phyloP scores from a whole-genome alignment of 2,329 filamentous ascomycete species.

The Lomentospora prolificans region DNA sequence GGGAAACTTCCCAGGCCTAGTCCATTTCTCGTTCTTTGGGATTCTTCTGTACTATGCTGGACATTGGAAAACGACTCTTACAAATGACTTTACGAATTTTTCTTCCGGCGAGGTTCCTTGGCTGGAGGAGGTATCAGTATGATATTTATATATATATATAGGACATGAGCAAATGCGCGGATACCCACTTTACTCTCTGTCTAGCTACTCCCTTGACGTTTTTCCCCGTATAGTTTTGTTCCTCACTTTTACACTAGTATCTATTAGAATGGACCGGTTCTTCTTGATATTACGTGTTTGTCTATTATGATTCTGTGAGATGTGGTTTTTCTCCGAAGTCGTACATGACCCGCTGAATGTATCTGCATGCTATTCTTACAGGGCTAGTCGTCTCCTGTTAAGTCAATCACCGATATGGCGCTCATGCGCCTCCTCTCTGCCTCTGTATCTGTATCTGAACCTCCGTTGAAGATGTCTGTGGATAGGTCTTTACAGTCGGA shows the following conservation, averaged over 20 bases:
- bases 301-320: not conserved
- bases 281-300: not conserved
- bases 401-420: slow-evolving; percentile 4
- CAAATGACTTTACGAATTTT: not conserved
- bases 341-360: no score
- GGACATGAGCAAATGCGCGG: not conserved
- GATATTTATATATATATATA: no score
- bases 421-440: not conserved
- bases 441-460: not conserved
- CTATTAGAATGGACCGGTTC: not conserved
- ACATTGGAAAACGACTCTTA: not conserved
- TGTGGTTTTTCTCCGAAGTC: not conserved
- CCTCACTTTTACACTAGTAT: no score
- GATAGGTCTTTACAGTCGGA: no score
- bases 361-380: not conserved
- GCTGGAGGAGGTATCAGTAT: no score
- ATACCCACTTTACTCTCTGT: slow-evolving; percentile 1
- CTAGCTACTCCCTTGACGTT: not conserved
- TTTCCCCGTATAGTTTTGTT: not conserved
- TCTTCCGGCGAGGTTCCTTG: no score
- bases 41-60: slow-evolving; percentile 3
- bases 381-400: slow-evolving; percentile 8
- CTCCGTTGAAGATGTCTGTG: not conserved
- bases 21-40: not conserved
- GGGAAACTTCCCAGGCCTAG: no score